Conservation (phyloP, 768 basidiomycete genomes). For the Panaeolus papilionaceus region DNA sequence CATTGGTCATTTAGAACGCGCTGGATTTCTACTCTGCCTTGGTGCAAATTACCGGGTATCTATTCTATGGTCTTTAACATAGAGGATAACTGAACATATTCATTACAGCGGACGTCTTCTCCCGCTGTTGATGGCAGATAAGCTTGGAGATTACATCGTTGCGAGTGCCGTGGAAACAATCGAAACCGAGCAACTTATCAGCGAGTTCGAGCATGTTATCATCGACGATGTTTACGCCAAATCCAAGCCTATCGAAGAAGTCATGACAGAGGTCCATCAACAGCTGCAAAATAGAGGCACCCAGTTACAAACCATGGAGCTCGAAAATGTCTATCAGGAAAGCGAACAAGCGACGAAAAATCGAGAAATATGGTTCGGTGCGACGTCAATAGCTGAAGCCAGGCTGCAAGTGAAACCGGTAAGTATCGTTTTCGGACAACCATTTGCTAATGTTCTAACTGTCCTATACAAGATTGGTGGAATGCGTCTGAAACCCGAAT, state of each 20-base stretch:
- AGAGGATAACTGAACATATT: neutral
- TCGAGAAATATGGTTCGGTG: neutral
- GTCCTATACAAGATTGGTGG: neutral
- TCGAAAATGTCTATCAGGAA: neutral
- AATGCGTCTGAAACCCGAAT: conserved; percentile 19
- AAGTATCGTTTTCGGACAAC: neutral
- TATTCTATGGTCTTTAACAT: neutral
- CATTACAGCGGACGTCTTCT: conserved; percentile 32
- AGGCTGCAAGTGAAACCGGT: neutral
- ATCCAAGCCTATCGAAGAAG: conserved; percentile 28
- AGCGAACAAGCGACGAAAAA: neutral
- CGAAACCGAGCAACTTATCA: conserved; percentile 35
- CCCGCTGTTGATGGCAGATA: conserved; percentile 35
- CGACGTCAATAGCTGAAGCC: neutral
- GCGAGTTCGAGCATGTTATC: conserved; percentile 33
- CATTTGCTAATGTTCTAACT: neutral
- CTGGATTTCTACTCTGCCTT: conserved; percentile 38
- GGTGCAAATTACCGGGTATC: conserved; percentile 32
- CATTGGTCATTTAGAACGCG: conserved; percentile 24
- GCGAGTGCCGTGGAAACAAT: conserved; percentile 38
- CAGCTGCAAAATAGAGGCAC: conserved; percentile 20
- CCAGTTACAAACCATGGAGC: conserved; percentile 20
- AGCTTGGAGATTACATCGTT: conserved; percentile 37
- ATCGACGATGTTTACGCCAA: conserved; percentile 35
- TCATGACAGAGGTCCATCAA: conserved; percentile 23